Conservation (phyloP, 176 grass and related monocot genomes). For the Zea luxurians region DNA sequence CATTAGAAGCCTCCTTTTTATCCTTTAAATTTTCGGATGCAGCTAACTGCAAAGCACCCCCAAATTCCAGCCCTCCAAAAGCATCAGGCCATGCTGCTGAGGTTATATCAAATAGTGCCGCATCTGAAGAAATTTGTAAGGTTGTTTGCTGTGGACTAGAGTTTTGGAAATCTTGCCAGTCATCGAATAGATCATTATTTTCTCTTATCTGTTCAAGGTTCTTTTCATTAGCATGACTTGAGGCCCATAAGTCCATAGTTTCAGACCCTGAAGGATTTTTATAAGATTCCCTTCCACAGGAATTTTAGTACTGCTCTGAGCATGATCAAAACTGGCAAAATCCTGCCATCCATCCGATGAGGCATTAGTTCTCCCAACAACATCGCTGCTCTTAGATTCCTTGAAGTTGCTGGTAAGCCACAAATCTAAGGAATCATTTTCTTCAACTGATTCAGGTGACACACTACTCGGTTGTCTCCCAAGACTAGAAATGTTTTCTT, state of each 20-base stretch:
- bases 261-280: constrained; percentile 40
- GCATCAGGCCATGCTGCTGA: constrained; percentile 22
- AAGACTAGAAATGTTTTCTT: constrained; percentile 34
- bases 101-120: constrained; percentile 32
- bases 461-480: constrained; percentile 19
- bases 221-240: constrained; percentile 28
- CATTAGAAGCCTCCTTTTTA: constrained; percentile 36
- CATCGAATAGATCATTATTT: constrained; percentile 59
- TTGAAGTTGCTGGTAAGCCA: constrained; percentile 44
- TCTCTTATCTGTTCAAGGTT: constrained; percentile 36
- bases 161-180: constrained; percentile 61
- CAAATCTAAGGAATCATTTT: constrained; percentile 46
- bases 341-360: constrained; percentile 57
- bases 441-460: constrained; percentile 42
- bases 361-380: constrained; percentile 33
- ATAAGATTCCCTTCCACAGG: constrained; percentile 22
- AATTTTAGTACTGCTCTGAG: constrained; percentile 21
- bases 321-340: constrained; percentile 57
- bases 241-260: constrained; percentile 42
- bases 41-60: constrained; percentile 6
- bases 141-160: constrained; percentile 33
- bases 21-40: constrained; percentile 31
- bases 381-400: constrained; percentile 38
- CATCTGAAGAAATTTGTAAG: constrained; percentile 33
- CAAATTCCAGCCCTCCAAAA: constrained; percentile 35